Evolutionary conservation across 305 asterid genomes (phyloP).

Genomic region (Fraxinus baroniana): DNA sequence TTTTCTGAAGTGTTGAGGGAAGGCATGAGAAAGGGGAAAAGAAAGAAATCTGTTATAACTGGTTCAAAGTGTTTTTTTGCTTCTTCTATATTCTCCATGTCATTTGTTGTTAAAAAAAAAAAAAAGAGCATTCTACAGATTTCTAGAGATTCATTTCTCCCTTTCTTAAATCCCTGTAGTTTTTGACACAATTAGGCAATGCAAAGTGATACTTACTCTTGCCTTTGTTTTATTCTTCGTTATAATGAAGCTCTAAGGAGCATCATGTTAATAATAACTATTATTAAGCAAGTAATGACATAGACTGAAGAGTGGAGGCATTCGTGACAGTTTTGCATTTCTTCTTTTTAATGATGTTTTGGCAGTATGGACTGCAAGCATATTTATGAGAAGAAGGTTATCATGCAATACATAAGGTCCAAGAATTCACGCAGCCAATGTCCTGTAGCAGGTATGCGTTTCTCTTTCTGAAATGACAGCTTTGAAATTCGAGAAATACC

Average conservation of each 20-base stretch:
- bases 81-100: neutral
- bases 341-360: slow-evolving; percentile 7
- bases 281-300: neutral
- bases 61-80: neutral
- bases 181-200: neutral
- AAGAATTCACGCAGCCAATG: slow-evolving; percentile 41
- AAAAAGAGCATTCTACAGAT: neutral
- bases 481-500: neutral
- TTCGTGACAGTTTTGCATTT: neutral
- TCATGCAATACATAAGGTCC: slow-evolving; percentile 54
- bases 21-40: neutral
- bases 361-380: slow-evolving; percentile 93
- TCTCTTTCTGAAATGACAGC: neutral
- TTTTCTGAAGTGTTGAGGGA: neutral
- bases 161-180: neutral
- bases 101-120: neutral
- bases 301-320: neutral
- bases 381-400: slow-evolving; percentile 62
- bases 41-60: neutral
- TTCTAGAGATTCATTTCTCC: neutral
- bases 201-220: neutral
- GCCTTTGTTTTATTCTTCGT: neutral
- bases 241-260: neutral
- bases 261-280: neutral
- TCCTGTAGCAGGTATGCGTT: slow-evolving; percentile 68